A percentile compares a stretch with the other conserved stretches of the same genome.
phyloP scores from a whole-genome alignment of 768 basidiomycete species.

The Dendrothele bispora region DNA sequence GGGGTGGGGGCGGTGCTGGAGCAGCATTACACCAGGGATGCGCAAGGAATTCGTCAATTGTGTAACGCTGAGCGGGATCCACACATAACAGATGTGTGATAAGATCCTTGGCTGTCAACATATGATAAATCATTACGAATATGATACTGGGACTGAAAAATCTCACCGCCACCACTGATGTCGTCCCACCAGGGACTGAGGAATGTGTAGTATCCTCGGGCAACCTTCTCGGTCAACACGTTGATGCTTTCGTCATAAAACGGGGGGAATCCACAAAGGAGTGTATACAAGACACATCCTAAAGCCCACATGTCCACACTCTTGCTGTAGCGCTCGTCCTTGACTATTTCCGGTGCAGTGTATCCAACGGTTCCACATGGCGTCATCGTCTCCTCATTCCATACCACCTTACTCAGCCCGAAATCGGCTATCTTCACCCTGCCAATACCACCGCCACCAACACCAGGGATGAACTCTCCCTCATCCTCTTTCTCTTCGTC shows the following conservation, averaged over 20 bases:
- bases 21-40: conserved; percentile 92
- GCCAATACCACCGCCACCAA: conserved; percentile 97
- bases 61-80: conserved; percentile 92
- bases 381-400: conserved; percentile 99
- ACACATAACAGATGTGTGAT: conserved; percentile 94
- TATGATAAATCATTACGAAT: not conserved
- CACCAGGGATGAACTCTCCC: conserved; percentile 88
- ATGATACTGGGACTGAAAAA: not conserved
- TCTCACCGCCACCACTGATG: conserved; percentile 74
- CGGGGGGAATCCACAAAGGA: conserved; percentile 95
- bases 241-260: conserved; percentile 99
- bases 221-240: conserved; percentile 97
- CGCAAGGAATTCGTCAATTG: conserved; percentile 95
- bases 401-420: conserved; percentile 94
- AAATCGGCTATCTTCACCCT: conserved; percentile 99
- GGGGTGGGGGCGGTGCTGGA: conserved; percentile 60
- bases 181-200: conserved; percentile 99
- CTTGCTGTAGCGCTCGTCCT: conserved; percentile 95
- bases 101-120: conserved; percentile 82
- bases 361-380: conserved; percentile 99
- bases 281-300: conserved; percentile 97
- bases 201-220: conserved; percentile 96
- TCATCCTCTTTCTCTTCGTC: conserved; percentile 99
- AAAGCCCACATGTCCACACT: conserved; percentile 99
- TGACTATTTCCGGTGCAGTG: conserved; percentile 99